These are phyloP conservation scores for Priceomyces melissophilus DNA, from an alignment of 805 yeast genomes.

Conservation along the genomic window DNA sequence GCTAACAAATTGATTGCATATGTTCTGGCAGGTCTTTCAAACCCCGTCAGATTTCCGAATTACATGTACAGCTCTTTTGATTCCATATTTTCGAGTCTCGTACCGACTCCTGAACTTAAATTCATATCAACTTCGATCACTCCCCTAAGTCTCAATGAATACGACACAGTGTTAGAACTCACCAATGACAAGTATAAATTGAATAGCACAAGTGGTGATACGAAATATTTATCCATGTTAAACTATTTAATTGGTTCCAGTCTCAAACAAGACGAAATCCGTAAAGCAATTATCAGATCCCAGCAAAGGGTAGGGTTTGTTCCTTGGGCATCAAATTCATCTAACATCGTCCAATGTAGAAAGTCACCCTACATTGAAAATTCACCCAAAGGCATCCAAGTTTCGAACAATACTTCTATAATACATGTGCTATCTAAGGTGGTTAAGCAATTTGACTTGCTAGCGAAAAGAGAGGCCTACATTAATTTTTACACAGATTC, in stretches of 20 bases:
- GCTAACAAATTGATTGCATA: slow-evolving; percentile 84
- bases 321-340: slow-evolving; percentile 79
- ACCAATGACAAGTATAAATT: slow-evolving; percentile 74
- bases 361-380: slow-evolving; percentile 56
- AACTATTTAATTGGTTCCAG: slow-evolving; percentile 64
- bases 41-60: slow-evolving; percentile 87
- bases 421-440: slow-evolving; percentile 62
- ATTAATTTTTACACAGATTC: slow-evolving; percentile 65
- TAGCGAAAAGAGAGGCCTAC: slow-evolving; percentile 80
- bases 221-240: slow-evolving; percentile 62
- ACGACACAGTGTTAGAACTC: slow-evolving; percentile 81
- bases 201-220: slow-evolving; percentile 47
- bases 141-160: slow-evolving; percentile 67
- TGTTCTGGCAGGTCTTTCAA: slow-evolving; percentile 79
- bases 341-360: slow-evolving; percentile 74
- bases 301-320: slow-evolving; percentile 71
- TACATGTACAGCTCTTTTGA: slow-evolving; percentile 85
- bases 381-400: slow-evolving; percentile 68
- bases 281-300: slow-evolving; percentile 61
- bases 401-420: slow-evolving; percentile 79
- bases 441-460: slow-evolving; percentile 72
- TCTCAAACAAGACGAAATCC: slow-evolving; percentile 65
- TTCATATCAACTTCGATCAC: slow-evolving; percentile 39
- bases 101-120: slow-evolving; percentile 79
- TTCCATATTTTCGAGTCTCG: slow-evolving; percentile 72